Evolutionary conservation across 2,329 filamentous ascomycete genomes (phyloP).

Genomic region (Alternaria infectoria): DNA sequence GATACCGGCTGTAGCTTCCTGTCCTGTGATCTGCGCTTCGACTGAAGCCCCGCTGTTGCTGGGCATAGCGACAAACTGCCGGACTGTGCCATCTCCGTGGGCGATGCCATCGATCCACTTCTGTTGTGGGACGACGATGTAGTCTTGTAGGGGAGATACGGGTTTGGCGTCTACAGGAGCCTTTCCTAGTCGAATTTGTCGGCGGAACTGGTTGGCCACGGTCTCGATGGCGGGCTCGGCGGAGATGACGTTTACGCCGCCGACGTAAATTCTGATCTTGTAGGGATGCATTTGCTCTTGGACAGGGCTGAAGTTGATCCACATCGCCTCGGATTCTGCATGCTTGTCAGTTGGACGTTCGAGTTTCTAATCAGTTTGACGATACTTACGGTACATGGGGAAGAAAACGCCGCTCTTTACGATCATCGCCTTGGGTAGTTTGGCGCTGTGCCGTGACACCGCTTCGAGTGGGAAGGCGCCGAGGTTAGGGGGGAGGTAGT

Average conservation of each 20-base stretch:
- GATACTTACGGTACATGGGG: slow-evolving; percentile 57
- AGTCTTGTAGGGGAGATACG: slow-evolving; percentile 47
- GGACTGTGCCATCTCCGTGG: slow-evolving; percentile 43
- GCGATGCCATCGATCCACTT: slow-evolving; percentile 54
- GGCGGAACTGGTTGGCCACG: background rate
- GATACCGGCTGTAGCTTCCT: slow-evolving; percentile 51
- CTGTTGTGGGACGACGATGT: slow-evolving; percentile 51
- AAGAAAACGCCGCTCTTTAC: slow-evolving; percentile 55
- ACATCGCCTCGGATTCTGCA: slow-evolving; percentile 52
- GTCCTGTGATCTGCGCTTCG: slow-evolving; percentile 55
- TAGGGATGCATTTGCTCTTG: slow-evolving; percentile 25
- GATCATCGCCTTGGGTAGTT: slow-evolving; percentile 45
- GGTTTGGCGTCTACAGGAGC: background rate
- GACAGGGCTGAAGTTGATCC: slow-evolving; percentile 44
- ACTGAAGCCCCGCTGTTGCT: slow-evolving; percentile 52
- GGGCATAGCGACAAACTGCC: slow-evolving; percentile 59
- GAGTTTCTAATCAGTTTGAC: too few relatives aligned
- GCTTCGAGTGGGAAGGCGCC: slow-evolving; percentile 18
- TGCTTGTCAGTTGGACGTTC: background rate
- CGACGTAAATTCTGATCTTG: slow-evolving; percentile 50
- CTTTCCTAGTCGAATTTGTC: background rate
- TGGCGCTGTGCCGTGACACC: slow-evolving; percentile 27
- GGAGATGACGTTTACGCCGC: slow-evolving; percentile 53
- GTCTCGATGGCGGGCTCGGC: slow-evolving; percentile 32
- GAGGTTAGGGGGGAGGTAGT: slow-evolving; percentile 17